Evolutionary conservation across 2,329 filamentous ascomycete genomes (phyloP).

Genomic region (Alternaria panax): DNA sequence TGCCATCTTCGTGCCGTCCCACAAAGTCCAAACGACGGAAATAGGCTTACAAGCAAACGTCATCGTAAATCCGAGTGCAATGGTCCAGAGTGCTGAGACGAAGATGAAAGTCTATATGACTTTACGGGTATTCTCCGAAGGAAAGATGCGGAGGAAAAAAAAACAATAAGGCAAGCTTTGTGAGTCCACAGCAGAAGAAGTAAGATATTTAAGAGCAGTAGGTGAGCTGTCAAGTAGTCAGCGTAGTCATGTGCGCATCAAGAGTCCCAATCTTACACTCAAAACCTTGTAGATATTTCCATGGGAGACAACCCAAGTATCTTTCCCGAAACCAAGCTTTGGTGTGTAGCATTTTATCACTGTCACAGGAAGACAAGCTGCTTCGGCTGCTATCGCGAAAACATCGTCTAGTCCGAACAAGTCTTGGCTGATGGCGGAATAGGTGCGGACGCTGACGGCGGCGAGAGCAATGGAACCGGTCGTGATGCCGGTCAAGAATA

Average conservation of each 20-base stretch:
- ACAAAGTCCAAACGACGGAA: conserved; percentile 31
- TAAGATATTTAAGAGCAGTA: conserved; percentile 39
- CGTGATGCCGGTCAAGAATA: conserved; percentile 34
- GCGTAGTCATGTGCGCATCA: background rate
- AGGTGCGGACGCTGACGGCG: conserved; percentile 37
- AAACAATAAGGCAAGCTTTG: conserved; percentile 36
- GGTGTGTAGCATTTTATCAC: conserved; percentile 20
- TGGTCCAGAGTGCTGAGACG: conserved; percentile 2
- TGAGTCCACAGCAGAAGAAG: conserved; percentile 24
- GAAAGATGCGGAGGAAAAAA: conserved; percentile 37
- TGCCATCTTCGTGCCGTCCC: conserved; percentile 19
- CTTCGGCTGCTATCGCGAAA: conserved; percentile 16
- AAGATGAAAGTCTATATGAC: conserved; percentile 18
- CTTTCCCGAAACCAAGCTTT: conserved; percentile 54
- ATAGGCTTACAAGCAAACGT: conserved; percentile 32
- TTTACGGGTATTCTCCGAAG: conserved; percentile 26
- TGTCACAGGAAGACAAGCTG: conserved; percentile 18
- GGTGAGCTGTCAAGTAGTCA: conserved; percentile 16
- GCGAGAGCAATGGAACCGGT: conserved; percentile 35
- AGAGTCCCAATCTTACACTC: background rate
- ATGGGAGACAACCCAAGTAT: conserved; percentile 58
- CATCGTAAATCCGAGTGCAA: conserved; percentile 28
- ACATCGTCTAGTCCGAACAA: conserved; percentile 20
- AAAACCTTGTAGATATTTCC: conserved; percentile 27
- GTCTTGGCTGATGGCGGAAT: background rate